phyloP scores from a whole-genome alignment of 2,329 filamentous ascomycete genomes.

The Neopestalotiopsis clavispora region DNA sequence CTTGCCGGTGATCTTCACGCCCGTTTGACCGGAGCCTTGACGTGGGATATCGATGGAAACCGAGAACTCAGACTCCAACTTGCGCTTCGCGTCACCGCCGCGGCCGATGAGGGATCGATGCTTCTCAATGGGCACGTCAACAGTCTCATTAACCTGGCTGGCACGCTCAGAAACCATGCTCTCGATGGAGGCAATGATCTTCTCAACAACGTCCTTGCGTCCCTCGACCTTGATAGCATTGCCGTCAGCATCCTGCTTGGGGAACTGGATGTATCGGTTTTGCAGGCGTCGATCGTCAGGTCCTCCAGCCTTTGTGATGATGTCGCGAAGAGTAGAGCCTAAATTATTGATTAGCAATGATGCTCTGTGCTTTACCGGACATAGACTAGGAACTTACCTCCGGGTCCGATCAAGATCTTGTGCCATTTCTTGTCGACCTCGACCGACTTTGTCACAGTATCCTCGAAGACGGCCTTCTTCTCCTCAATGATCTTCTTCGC shows the following conservation, averaged over 20 bases:
- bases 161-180: constrained; percentile 82
- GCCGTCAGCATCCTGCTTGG: constrained; percentile 82
- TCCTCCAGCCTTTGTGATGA: constrained; percentile 87
- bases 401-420: constrained; percentile 83
- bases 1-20: constrained; percentile 83
- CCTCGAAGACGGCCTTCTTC: constrained; percentile 85
- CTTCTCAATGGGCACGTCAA: constrained; percentile 88
- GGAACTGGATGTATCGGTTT: constrained; percentile 92
- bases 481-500: constrained; percentile 90
- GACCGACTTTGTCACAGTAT: constrained; percentile 82
- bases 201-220: constrained; percentile 81
- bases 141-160: constrained; percentile 75
- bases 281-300: constrained; percentile 84
- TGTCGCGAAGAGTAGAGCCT: constrained; percentile 85
- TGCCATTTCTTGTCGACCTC: constrained; percentile 96
- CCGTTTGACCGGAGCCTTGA: constrained; percentile 82
- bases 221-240: constrained; percentile 90
- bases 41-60: constrained; percentile 90
- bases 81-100: constrained; percentile 84
- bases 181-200: constrained; percentile 82
- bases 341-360: constrained; percentile 20
- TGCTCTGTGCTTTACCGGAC: not conserved
- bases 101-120: constrained; percentile 91
- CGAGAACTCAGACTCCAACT: constrained; percentile 84
- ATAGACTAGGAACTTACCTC: constrained; percentile 64